Percentiles rank a stretch among this genome's conserved stretches.
Evolutionary conservation across 495 filamentous ascomycete species (phyloP).

Genomic region (Aspergillus steynii): DNA sequence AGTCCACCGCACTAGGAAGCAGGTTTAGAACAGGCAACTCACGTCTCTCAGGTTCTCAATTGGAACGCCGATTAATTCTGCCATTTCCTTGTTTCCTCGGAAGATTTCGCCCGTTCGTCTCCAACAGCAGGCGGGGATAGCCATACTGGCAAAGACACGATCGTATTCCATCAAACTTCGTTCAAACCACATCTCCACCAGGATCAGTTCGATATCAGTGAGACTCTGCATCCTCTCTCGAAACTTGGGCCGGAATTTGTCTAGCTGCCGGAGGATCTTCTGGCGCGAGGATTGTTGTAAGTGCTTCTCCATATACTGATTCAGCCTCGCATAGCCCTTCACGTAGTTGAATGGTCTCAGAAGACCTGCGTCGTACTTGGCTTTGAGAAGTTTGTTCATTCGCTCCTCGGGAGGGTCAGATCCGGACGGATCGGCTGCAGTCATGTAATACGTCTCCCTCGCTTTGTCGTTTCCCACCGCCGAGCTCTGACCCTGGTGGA

Average conservation of each 20-base stretch:
- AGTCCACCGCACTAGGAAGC: neutral
- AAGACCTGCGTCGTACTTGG: constrained; percentile 92
- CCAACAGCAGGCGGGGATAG: constrained; percentile 97
- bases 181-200: constrained; percentile 99
- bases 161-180: constrained; percentile 93
- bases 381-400: constrained; percentile 91
- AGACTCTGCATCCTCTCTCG: constrained; percentile 89
- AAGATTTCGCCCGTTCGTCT: constrained; percentile 96
- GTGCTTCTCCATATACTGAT: constrained; percentile 86
- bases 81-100: constrained; percentile 98
- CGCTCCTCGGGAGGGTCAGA: constrained; percentile 90
- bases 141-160: constrained; percentile 98
- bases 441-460: constrained; percentile 90
- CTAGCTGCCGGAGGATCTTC: constrained; percentile 86
- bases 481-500: constrained; percentile 56
- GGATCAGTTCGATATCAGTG: constrained; percentile 87
- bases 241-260: constrained; percentile 93
- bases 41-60: constrained; percentile 91
- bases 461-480: constrained; percentile 73
- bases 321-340: constrained; percentile 87
- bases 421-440: constrained; percentile 90
- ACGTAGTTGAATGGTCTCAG: constrained; percentile 97
- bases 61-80: constrained; percentile 89
- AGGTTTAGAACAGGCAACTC: constrained; percentile 33
- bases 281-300: constrained; percentile 75